Evolutionary conservation across 2,329 filamentous ascomycete genomes (phyloP).

Genomic region (Orbilia oligospora): DNA sequence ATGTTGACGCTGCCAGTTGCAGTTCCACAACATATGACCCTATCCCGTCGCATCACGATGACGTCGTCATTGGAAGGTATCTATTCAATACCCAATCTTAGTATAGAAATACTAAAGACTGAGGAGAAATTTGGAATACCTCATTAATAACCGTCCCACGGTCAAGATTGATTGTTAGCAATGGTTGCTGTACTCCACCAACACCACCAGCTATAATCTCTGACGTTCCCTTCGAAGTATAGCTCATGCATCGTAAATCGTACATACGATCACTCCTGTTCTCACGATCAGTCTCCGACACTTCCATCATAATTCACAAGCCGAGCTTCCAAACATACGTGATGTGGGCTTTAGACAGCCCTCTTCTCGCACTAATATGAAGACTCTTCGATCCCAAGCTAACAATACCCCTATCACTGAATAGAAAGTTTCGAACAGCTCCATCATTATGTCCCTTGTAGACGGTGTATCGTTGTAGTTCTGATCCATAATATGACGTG

Average conservation of each 20-base stretch:
- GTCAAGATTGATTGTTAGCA: slow-evolving; percentile 82
- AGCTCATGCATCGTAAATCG: slow-evolving; percentile 94
- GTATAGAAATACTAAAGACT: neutral
- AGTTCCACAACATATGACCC: slow-evolving; percentile 93
- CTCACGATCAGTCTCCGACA: neutral
- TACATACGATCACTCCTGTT: slow-evolving; percentile 76
- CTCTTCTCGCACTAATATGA: slow-evolving; percentile 88
- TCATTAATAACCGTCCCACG: slow-evolving; percentile 81
- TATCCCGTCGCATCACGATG: slow-evolving; percentile 89
- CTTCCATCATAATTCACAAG: no score
- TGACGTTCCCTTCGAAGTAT: slow-evolving; percentile 85
- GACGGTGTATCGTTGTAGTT: slow-evolving; percentile 90
- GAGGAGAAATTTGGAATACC: slow-evolving; percentile 66
- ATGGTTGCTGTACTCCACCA: slow-evolving; percentile 81
- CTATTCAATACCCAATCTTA: slow-evolving; percentile 66
- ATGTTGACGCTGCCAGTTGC: slow-evolving; percentile 86
- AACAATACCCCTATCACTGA: slow-evolving; percentile 91
- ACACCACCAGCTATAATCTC: slow-evolving; percentile 88
- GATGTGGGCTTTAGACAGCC: slow-evolving; percentile 89
- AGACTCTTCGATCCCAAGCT: slow-evolving; percentile 85
- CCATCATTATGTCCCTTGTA: slow-evolving; percentile 83
- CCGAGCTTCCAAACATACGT: slow-evolving; percentile 70
- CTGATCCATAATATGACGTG: slow-evolving; percentile 86
- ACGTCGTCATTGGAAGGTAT: slow-evolving; percentile 82
- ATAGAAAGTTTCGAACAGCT: slow-evolving; percentile 88